Base-by-base conservation (phyloP, 2,329 filamentous ascomycete genomes). In the Dactylellina sp. region DNA sequence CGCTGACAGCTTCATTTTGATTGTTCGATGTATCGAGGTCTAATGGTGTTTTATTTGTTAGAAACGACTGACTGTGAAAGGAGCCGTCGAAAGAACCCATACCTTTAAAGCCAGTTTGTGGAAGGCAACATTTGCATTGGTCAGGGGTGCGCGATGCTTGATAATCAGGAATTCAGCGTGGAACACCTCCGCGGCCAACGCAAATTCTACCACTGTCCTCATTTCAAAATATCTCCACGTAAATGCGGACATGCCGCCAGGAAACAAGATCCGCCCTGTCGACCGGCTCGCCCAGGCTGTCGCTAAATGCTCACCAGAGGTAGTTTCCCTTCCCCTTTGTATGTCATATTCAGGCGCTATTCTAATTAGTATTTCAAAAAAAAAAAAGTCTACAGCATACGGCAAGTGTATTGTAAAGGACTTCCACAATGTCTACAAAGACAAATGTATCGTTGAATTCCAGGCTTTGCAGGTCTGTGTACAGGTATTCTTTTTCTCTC, bases 341-440 rank as follows among this genome's bases (percentile, higher is more conserved):
- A 32, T 24, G 42, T 16, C 25, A 25, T 39, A 28, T 14, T 40
- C 55, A 24, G 53, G 44, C 18, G 11, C 37, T 16, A 9, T 24
- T 24, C 9, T 12, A 20, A 11, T 59, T 62, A 14, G n/a, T n/a
- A n/a, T n/a, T n/a, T n/a, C n/a, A n/a, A n/a, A n/a, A n/a, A n/a
- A 71, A 25, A 64, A 71, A 75, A 44, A 97, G 93, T 90, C 91
- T 59, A 85, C 91, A 1, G 84, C 87, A 9, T 98, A 98, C 80
- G 94, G 94, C 77, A 93, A 93, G 84, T 98, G 94, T 81, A 89
- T 98, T 76, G 87, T 93, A 55, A 87, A 88, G 40, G 94, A 97
- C 80, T 98, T 96, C 82, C 93, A 94, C 80, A 88, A 92, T 1
- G 88, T 97, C 1, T 87, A 93, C 78, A 96, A 96, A 80, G 92